Base-by-base conservation (phyloP, 148 eudicot genomes). In the Nepenthes mirabilis region DNA sequence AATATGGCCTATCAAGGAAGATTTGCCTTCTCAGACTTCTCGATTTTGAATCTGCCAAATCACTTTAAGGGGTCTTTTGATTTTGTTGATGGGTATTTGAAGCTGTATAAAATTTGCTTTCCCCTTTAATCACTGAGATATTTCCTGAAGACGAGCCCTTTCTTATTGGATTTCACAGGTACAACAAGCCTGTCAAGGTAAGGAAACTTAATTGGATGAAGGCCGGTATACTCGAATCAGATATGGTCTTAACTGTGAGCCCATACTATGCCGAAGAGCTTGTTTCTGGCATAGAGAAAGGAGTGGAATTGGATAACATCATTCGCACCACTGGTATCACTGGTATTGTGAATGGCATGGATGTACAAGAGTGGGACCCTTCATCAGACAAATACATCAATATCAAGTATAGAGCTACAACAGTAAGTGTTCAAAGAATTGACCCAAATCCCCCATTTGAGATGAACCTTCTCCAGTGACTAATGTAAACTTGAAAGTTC, bases 1-100 rank as follows among this genome's bases (percentile, higher is more conserved):
- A 91, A 91, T 78, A 83, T 88, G n/a, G 86, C 91, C 47, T 91
- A 91, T 76, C 98, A 91, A 70, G 98, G 98, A 58, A 80, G 98
- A 76, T 88, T 85, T 68, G 68, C 80, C 6, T 76, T 72, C 61
- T 47, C 83, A 8, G 98, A 88, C 72, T 91, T 74, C 47, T 9
- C 65, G 23, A 78, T 79, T 49, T 90, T 91, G 70, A 80, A 85
- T 66, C 77, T 91, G 9, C 96, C 98, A 2, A 82, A 88, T 35
- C 67, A 77, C 33, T 62, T 70, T 52, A 79, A 57, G 60, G 58
- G 83, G 51, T 79, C 88, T 56, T 91, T 91, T 45, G 93, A 85
- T 57, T 91, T 91, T 53, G 32, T 78, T 9, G 97, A 91, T 62
- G 97, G 97, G 95, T 87, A 84, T 43, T 63, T 23, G 33, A 1